Evolutionary conservation across 352 stramenopile genomes (phyloP).

Genomic region (Phytophthora citrophthora): DNA sequence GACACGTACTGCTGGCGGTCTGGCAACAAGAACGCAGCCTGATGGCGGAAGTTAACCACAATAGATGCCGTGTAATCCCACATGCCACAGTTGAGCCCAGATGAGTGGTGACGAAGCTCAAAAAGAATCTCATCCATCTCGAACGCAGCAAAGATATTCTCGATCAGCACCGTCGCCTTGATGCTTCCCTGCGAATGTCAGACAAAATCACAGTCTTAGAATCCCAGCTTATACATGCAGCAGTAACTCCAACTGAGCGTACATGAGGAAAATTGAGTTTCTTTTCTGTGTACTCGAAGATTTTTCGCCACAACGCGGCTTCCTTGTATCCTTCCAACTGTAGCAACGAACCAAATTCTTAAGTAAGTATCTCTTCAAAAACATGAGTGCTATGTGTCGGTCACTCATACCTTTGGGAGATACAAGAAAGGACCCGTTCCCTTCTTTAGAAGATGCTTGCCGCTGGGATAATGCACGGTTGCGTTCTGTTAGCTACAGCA

Average conservation of each 20-base stretch:
- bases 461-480: constrained; percentile 36
- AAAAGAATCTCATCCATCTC: constrained; percentile 98
- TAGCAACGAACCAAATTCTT: not conserved
- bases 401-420: constrained; percentile 82
- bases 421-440: constrained; percentile 94
- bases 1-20: constrained; percentile 88
- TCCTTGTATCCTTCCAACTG: constrained; percentile 93
- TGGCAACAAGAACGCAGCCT: constrained; percentile 86
- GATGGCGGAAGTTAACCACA: constrained; percentile 93
- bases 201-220: not conserved
- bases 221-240: too few species aligned
- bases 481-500: not conserved
- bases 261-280: constrained; percentile 86
- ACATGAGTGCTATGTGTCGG: not conserved
- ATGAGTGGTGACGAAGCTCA: constrained; percentile 94
- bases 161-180: constrained; percentile 94
- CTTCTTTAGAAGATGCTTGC: constrained; percentile 70
- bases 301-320: constrained; percentile 95
- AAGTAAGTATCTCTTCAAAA: not conserved
- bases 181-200: constrained; percentile 57
- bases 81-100: constrained; percentile 96
- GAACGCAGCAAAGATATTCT: constrained; percentile 97
- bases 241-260: constrained; percentile 19
- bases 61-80: constrained; percentile 98
- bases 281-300: constrained; percentile 92